phyloP scores from a whole-genome alignment of 2,329 filamentous ascomycete genomes.

The Verticillium albo-atrum region DNA sequence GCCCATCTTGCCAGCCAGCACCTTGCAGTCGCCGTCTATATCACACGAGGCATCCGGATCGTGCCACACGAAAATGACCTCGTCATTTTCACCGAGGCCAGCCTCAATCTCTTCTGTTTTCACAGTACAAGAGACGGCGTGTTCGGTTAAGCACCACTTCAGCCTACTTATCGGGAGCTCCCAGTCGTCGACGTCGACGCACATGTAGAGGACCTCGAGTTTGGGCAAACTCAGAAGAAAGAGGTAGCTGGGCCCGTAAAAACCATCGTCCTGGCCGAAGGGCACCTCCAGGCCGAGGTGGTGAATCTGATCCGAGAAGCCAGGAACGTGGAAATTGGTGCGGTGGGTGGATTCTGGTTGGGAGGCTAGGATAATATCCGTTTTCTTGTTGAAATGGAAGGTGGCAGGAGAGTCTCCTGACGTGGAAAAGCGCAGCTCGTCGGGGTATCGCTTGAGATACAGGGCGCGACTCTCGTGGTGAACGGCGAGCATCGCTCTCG shows the following conservation, averaged over 20 bases:
- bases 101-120: background rate
- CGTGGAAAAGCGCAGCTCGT: conserved; percentile 23
- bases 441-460: conserved; percentile 23
- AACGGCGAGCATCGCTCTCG: conserved; percentile 25
- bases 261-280: background rate
- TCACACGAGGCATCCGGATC: background rate
- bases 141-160: background rate
- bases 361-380: conserved; percentile 21
- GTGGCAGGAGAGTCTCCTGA: conserved; percentile 15
- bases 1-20: background rate
- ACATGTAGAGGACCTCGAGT: conserved; percentile 21
- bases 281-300: conserved; percentile 19
- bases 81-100: background rate
- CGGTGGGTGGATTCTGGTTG: background rate
- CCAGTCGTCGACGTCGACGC: background rate
- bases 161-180: background rate
- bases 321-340: conserved; percentile 13
- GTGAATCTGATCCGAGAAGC: conserved; percentile 22
- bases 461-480: conserved; percentile 30
- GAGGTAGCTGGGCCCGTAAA: background rate
- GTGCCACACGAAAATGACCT: background rate
- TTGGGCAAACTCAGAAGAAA: conserved; percentile 15
- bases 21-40: background rate
- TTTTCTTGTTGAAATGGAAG: conserved; percentile 23
- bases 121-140: background rate